Conservation (phyloP, 305 asterid genomes). For the Fraxinus greggii region DNA sequence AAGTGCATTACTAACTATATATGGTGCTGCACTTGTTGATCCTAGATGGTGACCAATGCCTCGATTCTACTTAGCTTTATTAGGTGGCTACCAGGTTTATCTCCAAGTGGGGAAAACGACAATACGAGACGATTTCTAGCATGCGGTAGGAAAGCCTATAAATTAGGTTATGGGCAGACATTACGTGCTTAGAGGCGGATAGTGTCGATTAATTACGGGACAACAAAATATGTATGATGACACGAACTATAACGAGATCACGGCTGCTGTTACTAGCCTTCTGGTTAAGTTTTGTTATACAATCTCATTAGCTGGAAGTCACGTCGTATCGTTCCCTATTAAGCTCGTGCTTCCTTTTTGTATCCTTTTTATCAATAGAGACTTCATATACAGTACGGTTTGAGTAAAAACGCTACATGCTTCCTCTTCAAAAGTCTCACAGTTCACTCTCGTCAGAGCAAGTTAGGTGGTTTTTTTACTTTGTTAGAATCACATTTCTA, state of each 20-base stretch:
- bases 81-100: neutral
- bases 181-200: neutral
- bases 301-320: neutral
- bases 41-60: constrained; percentile 25
- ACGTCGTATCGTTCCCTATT: neutral
- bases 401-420: neutral
- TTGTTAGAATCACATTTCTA: neutral
- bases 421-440: neutral
- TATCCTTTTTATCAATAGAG: neutral
- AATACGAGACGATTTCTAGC: neutral
- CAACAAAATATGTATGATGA: neutral
- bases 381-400: too few species aligned
- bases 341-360: neutral
- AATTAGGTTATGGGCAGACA: neutral
- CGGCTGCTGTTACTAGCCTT: neutral
- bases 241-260: neutral
- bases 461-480: too few species aligned
- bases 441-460: neutral
- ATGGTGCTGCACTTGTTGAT: constrained; percentile 23
- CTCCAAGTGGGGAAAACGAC: neutral
- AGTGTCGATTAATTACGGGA: neutral
- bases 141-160: neutral
- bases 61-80: neutral
- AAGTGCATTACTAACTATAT: constrained; percentile 1
- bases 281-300: neutral